Percentiles rank a stretch among this genome's conserved stretches.
Conservation (phyloP, 2,329 filamentous ascomycete genomes). For the Ascochyta rabiei region DNA sequence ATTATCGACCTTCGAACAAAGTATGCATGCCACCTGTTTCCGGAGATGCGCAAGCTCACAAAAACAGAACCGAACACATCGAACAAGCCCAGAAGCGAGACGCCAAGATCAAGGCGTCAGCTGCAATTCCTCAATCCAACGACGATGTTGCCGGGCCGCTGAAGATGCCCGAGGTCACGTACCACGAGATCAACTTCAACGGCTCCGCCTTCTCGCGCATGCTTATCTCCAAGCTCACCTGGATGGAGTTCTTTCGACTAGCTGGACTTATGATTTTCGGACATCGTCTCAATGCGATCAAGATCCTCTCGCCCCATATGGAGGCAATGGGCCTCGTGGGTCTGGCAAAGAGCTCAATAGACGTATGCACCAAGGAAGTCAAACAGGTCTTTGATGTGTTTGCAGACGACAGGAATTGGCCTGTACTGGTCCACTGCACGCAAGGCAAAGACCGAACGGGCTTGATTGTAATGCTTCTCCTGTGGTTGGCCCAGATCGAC, state of each 20-base stretch:
- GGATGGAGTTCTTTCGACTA: slow-evolving; percentile 68
- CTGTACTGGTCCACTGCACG: slow-evolving; percentile 79
- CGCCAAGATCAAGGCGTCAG: slow-evolving; percentile 53
- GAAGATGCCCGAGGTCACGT: slow-evolving; percentile 67
- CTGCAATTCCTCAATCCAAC: slow-evolving; percentile 56
- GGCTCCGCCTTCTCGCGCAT: slow-evolving; percentile 72
- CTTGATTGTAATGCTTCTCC: slow-evolving; percentile 69
- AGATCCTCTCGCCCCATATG: slow-evolving; percentile 73
- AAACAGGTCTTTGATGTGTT: slow-evolving; percentile 59
- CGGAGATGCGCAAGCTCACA: slow-evolving; percentile 3
- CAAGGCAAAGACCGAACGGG: slow-evolving; percentile 89
- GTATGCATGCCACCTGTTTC: slow-evolving; percentile 50
- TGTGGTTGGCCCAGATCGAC: slow-evolving; percentile 68
- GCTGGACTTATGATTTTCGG: slow-evolving; percentile 68
- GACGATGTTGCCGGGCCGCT: slow-evolving; percentile 60
- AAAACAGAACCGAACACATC: slow-evolving; percentile 71
- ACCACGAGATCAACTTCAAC: slow-evolving; percentile 74
- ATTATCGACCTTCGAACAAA: slow-evolving; percentile 81
- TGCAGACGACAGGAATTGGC: slow-evolving; percentile 59
- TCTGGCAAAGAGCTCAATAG: slow-evolving; percentile 71
- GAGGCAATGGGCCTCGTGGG: slow-evolving; percentile 72
- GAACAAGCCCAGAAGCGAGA: slow-evolving; percentile 69
- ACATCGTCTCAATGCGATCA: slow-evolving; percentile 71
- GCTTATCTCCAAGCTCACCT: slow-evolving; percentile 71
- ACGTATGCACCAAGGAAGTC: slow-evolving; percentile 69